Base-by-base conservation (phyloP, 805 yeast species). In the Yarrowia hollandica region DNA sequence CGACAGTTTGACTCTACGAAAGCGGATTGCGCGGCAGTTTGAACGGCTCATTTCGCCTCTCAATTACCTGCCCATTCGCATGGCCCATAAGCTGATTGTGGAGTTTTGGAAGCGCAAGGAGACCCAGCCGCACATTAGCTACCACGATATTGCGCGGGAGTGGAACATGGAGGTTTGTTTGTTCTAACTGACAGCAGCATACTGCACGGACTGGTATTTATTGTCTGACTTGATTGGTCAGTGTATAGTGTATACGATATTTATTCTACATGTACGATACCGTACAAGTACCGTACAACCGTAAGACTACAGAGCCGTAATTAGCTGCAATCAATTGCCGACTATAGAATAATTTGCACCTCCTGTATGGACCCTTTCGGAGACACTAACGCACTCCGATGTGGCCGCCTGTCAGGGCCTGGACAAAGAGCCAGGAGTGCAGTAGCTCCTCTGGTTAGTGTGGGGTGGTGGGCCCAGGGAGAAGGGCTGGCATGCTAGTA, bases 161-260 rank as follows among this genome's bases (percentile, higher is more conserved):
- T 52, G 58, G 58, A 37, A 52, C 14, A 35, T 52, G 58, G 58
- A 52, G 58, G 44, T 52, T 16, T 52, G 58, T 25, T 15, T 52
- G 18, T 52, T 52, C 18, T 52, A 37, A 22, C 14, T 8, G 28
- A 12, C 15, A 22, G 15, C 16, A 10, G 41, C 37, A 33, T 33
- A 16, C 37, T 21, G 15, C 14, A 8, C 11, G 22, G 18, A 10
- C 16, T 11, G 23, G 25, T 38, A 38, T 38, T 38, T 38, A 38
- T 38, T 37, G n/a, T 34, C 41, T 37, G 41, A 21, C 12, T 21
- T 11, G 3, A 1, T 18, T 34, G 22, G 19, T 34, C 38, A 34
- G 38, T 34, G 22, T 34, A 9, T 31, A 31, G n/a, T 33, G 9
- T 34, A 18, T 34, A 34, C 38, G 21, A 18, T 34, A 34, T 34